Base-by-base conservation (phyloP, 2,329 filamentous ascomycete species). In the Diaporthe batatas region DNA sequence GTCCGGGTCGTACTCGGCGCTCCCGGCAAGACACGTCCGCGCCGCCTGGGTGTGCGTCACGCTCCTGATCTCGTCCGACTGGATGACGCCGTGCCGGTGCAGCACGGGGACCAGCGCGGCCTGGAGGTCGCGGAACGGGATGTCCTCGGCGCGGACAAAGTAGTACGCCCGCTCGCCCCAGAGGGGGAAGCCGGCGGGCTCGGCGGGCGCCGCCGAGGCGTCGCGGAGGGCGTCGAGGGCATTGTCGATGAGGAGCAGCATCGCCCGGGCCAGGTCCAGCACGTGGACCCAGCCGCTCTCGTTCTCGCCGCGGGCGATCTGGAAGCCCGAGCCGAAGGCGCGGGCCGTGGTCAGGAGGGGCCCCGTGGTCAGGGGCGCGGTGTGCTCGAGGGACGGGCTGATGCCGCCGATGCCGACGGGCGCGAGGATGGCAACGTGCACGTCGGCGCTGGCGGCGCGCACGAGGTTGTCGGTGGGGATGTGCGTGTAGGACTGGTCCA, bases 131-230 rank as follows among this genome's bases (percentile, higher is more conserved):
- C 53, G 55, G n/a, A 73, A 75, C 10, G 69, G 36, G 5, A 74
- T 14, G 29, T 73, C 64, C 39, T 72, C 72, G 14, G 62, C 49
- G 2, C 53, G 32, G 8, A 64, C 75, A 44, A 76, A 76, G 68
- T 76, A 76, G 64, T 75, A 76, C 6, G 75, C 75, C 12, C 58
- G 47, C 6, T 57, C 47, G 10, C 74, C 74, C 74, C 74, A 75
- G 21, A 75, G 29, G 3, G 69, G 49, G 58, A 65, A 71, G n/a
- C 64, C 64, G 1, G 64, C 64, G 14, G 49, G 64, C 47, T 42
- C 64, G 49, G 49, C 64, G 6, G 69, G 69, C 47, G 44, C n/a
- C 7, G 23, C 25, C 34, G 10, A 6, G 49, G 55, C 2, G 34
- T 29, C 36, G 8, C 57, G 21, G 2, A 57, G 57, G 25, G 32